These are phyloP conservation scores for Nicotiana sylvestris DNA, from an alignment of 257 asterid species.

Conservation along the genomic window DNA sequence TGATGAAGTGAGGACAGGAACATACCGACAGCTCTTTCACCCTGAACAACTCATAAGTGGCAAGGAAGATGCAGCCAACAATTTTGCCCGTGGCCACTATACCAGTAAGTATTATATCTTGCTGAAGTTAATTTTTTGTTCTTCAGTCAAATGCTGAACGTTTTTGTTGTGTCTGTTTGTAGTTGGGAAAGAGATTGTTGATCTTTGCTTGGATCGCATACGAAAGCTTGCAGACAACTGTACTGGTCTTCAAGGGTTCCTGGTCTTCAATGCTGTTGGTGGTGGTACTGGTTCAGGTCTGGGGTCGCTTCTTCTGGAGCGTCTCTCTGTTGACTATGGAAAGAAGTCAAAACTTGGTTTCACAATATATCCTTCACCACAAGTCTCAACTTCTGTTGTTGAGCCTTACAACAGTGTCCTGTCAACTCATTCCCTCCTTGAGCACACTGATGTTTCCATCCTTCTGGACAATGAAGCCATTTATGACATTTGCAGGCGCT, in stretches of 20 bases:
- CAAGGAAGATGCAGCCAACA: conserved; percentile 27
- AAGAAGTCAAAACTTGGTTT: conserved; percentile 24
- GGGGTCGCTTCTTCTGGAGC: conserved; percentile 23
- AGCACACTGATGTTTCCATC: conserved; percentile 24
- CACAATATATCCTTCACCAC: conserved; percentile 27
- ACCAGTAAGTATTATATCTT: conserved; percentile 7
- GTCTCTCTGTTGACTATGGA: conserved; percentile 25
- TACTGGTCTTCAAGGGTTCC: conserved; percentile 24
- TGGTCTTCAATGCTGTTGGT: conserved; percentile 20
- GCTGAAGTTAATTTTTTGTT: not conserved
- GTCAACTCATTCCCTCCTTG: conserved; percentile 27
- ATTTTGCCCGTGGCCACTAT: conserved; percentile 27
- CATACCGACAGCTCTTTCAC: conserved; percentile 24
- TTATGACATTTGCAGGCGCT: conserved; percentile 20
- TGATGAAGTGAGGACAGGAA: conserved; percentile 26
- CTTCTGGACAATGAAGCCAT: conserved; percentile 24
- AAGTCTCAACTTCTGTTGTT: conserved; percentile 26
- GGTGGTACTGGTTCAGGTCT: conserved; percentile 28
- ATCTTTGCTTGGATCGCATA: conserved; percentile 22
- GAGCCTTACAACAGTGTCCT: conserved; percentile 27
- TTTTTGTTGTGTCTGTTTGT: not conserved
- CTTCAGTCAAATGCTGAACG: not conserved
- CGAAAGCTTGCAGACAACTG: conserved; percentile 26
- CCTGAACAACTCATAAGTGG: conserved; percentile 28
- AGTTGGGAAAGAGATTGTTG: conserved; percentile 29